Percentiles rank a stretch among this genome's conserved stretches.
These are phyloP conservation scores for Aspergillus aculeatus DNA, from an alignment of 2,329 filamentous ascomycete species.

Conservation along the genomic window DNA sequence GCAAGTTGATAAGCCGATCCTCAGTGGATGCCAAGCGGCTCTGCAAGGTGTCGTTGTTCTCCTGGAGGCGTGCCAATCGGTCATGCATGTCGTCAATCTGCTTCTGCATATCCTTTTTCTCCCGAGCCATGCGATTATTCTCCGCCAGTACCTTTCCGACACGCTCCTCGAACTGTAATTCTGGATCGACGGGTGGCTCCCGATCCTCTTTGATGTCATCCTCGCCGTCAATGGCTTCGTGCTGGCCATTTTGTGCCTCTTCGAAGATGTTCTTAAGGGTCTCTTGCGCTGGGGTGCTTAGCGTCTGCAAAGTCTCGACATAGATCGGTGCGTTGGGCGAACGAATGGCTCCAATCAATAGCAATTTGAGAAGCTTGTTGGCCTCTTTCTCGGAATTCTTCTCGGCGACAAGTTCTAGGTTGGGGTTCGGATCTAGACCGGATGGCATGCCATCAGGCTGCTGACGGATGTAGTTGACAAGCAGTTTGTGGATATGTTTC, in stretches of 20 bases:
- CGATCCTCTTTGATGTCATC: conserved; percentile 40
- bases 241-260: conserved; percentile 44
- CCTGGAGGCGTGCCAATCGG: conserved; percentile 56
- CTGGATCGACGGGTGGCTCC: conserved; percentile 42
- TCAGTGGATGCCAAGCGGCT: conserved; percentile 47
- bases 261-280: conserved; percentile 49
- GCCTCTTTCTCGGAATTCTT: conserved; percentile 44
- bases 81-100: conserved; percentile 56
- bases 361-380: conserved; percentile 60
- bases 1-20: conserved; percentile 54
- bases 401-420: conserved; percentile 49
- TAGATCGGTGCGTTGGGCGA: conserved; percentile 58
- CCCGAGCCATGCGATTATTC: conserved; percentile 58
- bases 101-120: conserved; percentile 51
- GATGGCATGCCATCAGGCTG: conserved; percentile 47
- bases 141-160: conserved; percentile 50
- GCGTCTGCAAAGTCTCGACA: conserved; percentile 48
- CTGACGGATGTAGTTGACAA: conserved; percentile 46
- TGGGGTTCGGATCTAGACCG: conserved; percentile 43
- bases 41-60: conserved; percentile 49
- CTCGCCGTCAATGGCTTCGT: conserved; percentile 36
- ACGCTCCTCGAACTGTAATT: conserved; percentile 50
- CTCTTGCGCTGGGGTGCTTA: conserved; percentile 46
- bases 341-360: conserved; percentile 62
- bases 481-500: conserved; percentile 48